Evolutionary conservation across 2,329 filamentous ascomycete species (phyloP).

Genomic region (Cytospora leucostoma): DNA sequence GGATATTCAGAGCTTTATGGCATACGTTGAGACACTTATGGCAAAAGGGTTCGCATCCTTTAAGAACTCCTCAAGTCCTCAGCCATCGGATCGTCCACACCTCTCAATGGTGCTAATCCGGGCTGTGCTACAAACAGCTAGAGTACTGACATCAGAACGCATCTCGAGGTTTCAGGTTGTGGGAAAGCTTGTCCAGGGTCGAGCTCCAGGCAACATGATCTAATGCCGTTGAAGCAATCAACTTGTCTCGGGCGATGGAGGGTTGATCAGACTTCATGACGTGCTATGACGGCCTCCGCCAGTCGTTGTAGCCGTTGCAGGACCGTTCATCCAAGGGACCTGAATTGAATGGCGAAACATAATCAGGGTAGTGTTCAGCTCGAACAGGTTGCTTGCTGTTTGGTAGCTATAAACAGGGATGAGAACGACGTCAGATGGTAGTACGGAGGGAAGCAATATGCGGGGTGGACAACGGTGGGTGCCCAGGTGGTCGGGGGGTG

Average conservation of each 20-base stretch:
- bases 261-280: neutral
- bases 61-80: neutral
- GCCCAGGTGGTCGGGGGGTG: no score
- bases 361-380: neutral
- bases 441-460: neutral
- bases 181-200: neutral
- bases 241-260: neutral
- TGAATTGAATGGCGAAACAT: neutral
- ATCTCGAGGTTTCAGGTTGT: neutral
- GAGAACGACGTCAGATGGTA: neutral
- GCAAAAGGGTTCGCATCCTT: neutral
- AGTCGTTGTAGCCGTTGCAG: neutral
- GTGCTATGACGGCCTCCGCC: conserved; percentile 9
- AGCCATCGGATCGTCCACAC: neutral
- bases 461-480: neutral
- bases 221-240: neutral
- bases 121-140: neutral
- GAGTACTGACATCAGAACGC: conserved; percentile 12
- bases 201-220: conserved; percentile 12
- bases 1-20: neutral
- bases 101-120: neutral
- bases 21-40: neutral
- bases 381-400: neutral
- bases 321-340: neutral
- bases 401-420: neutral